phyloP scores from a whole-genome alignment of 2,329 filamentous ascomycete species.

The Neofusicoccum laricinum region DNA sequence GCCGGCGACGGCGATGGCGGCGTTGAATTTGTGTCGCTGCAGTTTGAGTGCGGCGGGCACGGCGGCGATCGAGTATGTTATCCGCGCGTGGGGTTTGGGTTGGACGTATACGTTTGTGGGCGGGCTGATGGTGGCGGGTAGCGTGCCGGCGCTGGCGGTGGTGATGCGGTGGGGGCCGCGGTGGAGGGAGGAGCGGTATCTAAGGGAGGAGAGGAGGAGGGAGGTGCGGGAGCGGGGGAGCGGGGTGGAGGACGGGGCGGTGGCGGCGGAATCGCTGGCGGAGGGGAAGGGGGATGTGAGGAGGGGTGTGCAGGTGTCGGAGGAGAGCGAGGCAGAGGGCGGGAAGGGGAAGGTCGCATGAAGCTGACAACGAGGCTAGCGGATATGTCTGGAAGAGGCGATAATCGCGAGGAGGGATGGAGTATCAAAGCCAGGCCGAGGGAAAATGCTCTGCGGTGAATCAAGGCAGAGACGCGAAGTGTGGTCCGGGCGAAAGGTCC shows the following conservation, averaged over 20 bases:
- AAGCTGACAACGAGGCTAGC: too few species aligned
- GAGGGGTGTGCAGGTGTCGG: not conserved
- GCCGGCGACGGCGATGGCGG: conserved; percentile 41
- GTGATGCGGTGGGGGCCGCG: conserved; percentile 36
- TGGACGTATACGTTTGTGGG: conserved; percentile 43
- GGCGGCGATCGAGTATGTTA: conserved; percentile 28
- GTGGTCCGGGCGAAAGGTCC: too few species aligned
- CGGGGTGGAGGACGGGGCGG: not conserved
- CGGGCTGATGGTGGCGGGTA: conserved; percentile 31
- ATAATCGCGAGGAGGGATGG: too few species aligned
- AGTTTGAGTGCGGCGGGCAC: conserved; percentile 30
- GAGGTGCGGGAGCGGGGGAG: conserved; percentile 20
- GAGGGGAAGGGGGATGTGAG: not conserved
- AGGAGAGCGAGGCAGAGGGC: not conserved
- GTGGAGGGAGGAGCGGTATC: conserved; percentile 31
- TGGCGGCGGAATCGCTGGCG: too few species aligned
- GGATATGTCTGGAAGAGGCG: too few species aligned
- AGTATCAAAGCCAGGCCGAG: too few species aligned
- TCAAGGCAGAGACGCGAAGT: too few species aligned
- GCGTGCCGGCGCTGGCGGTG: conserved; percentile 37
- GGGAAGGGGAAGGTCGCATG: not conserved
- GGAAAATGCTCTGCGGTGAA: too few species aligned
- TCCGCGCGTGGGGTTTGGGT: conserved; percentile 30
- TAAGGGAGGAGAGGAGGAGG: conserved; percentile 34
- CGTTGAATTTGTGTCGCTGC: conserved; percentile 30